Evolutionary conservation across 331 rosid genomes (phyloP).

Genomic region (Quercus tomentella): DNA sequence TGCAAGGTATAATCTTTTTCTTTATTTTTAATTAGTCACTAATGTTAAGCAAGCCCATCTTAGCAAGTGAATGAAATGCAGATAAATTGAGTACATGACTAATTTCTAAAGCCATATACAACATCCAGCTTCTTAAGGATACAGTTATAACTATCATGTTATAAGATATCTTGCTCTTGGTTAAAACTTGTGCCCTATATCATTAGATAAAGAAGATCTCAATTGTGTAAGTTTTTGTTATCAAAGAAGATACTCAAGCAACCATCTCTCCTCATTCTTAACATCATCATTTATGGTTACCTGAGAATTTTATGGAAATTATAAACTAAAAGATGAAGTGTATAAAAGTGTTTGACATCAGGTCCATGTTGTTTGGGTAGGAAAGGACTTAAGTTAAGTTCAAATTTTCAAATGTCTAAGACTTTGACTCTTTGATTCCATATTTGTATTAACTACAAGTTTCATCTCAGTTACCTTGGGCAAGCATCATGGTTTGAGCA

Average conservation of each 20-base stretch:
- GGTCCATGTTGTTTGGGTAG: not conserved
- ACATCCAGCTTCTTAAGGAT: not conserved
- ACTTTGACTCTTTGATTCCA: slow-evolving; percentile 10
- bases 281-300: not conserved
- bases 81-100: not conserved
- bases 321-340: slow-evolving; percentile 11
- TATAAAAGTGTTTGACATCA: not conserved
- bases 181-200: not conserved
- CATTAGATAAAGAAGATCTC: slow-evolving; percentile 8
- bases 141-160: slow-evolving; percentile 2
- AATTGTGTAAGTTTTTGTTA: not conserved
- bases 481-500: slow-evolving; percentile 38
- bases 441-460: slow-evolving; percentile 19
- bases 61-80: not conserved
- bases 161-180: slow-evolving; percentile 2
- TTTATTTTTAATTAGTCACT: not conserved
- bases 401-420: not conserved
- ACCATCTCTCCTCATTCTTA: not conserved
- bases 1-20: slow-evolving; percentile 54
- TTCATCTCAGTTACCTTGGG: slow-evolving; percentile 40
- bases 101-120: not conserved
- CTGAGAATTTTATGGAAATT: slow-evolving; percentile 10
- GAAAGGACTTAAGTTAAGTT: slow-evolving; percentile 10
- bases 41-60: not conserved
- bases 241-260: not conserved